Evolutionary conservation across 352 stramenopile genomes (phyloP).

Genomic region (Pythium myriotylum): DNA sequence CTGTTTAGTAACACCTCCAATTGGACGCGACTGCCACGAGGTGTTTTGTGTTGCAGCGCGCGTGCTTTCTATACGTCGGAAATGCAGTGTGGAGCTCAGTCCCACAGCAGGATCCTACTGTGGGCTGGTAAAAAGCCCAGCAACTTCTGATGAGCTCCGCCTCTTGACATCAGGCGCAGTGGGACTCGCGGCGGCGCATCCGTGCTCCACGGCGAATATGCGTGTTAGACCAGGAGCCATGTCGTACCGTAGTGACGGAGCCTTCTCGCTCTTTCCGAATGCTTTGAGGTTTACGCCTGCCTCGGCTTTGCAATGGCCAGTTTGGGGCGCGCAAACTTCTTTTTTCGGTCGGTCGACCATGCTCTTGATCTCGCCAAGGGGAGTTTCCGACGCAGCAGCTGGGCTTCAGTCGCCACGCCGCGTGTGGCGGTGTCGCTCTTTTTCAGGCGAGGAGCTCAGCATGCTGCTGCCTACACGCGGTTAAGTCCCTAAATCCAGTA

Average conservation of each 20-base stretch:
- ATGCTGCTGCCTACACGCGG: slow-evolving; percentile 7
- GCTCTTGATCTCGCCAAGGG: not conserved
- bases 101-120: no score
- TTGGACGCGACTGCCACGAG: not conserved
- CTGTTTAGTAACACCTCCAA: no score
- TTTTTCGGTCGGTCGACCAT: not conserved
- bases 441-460: slow-evolving; percentile 6
- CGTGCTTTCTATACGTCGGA: not conserved
- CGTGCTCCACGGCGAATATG: no score
- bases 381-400: slow-evolving; percentile 4
- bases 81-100: no score
- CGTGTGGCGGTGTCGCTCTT: not conserved
- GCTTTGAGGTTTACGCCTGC: not conserved
- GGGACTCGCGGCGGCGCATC: no score
- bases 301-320: not conserved
- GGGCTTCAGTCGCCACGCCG: not conserved
- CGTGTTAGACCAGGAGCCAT: slow-evolving; percentile 3
- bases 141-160: not conserved
- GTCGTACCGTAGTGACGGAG: slow-evolving; percentile 16
- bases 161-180: not conserved
- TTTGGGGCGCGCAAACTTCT: not conserved
- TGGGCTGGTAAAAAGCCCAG: not conserved
- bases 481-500: not conserved
- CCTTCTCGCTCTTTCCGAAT: slow-evolving; percentile 2
- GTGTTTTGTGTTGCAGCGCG: slow-evolving; percentile 1